These are phyloP conservation scores for Murraya koenigii DNA, from an alignment of 345 rosid species.

Conservation along the genomic window DNA sequence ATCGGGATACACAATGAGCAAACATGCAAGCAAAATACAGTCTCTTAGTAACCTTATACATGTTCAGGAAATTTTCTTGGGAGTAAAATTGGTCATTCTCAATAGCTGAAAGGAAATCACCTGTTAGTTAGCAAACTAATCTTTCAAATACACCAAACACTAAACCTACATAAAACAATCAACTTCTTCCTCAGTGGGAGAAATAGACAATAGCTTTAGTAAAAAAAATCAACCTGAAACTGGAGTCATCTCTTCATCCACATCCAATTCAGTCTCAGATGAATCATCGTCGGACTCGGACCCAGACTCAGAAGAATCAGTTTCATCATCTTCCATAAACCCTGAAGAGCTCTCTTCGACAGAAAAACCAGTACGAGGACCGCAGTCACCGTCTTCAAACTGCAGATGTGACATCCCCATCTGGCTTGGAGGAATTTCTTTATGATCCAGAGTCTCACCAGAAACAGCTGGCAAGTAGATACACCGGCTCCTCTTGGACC, in stretches of 20 bases:
- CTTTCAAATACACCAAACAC: constrained; percentile 2
- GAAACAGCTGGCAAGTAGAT: constrained; percentile 48
- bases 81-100: background rate
- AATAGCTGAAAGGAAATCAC: background rate
- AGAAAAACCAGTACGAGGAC: constrained; percentile 37
- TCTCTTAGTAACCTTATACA: background rate
- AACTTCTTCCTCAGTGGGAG: background rate
- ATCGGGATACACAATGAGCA: background rate
- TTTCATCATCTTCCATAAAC: constrained; percentile 52
- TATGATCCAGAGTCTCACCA: constrained; percentile 48
- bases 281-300: constrained; percentile 61
- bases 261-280: constrained; percentile 81
- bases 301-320: constrained; percentile 56
- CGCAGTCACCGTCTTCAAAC: constrained; percentile 38
- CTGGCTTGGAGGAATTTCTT: constrained; percentile 46
- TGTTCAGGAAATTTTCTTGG: background rate
- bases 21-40: background rate
- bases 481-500: constrained; percentile 62
- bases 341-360: constrained; percentile 52
- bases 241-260: constrained; percentile 60
- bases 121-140: background rate
- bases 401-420: constrained; percentile 42
- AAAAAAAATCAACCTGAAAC: constrained; percentile 46
- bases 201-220: background rate
- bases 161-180: constrained; percentile 8